A percentile compares a stretch with the other conserved stretches of the same genome.
Conservation (phyloP, 495 filamentous ascomycete genomes). For the Penicillium macrosclerotiorum region DNA sequence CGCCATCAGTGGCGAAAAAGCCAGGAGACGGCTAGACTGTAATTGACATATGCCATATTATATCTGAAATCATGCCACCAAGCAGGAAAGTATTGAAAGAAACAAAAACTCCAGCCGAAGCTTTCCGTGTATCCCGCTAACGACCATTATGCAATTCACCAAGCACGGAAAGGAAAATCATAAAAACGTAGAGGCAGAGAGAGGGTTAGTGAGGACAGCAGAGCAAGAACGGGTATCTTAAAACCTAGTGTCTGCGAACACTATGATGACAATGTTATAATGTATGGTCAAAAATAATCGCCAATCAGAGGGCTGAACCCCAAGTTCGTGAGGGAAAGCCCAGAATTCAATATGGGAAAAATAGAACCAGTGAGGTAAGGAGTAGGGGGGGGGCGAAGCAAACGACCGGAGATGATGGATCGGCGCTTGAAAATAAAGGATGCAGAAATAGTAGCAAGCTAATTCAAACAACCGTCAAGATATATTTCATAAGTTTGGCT, state of each 20-base stretch:
- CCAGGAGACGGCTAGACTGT: neutral
- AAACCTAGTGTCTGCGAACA: conserved; percentile 15
- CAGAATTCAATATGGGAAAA: too few relatives aligned
- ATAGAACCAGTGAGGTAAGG: too few relatives aligned
- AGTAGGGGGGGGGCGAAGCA: neutral
- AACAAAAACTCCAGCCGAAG: conserved; percentile 11
- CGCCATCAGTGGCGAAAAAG: neutral
- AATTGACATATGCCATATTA: conserved; percentile 2
- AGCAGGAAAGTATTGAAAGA: neutral
- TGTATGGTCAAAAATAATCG: conserved; percentile 14
- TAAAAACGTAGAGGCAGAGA: neutral
- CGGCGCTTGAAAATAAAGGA: too few relatives aligned
- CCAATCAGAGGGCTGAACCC: neutral
- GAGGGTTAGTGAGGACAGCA: neutral
- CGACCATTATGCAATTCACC: conserved; percentile 10
- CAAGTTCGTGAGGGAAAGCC: neutral
- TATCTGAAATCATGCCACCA: neutral
- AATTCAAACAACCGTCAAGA: neutral
- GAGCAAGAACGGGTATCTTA: neutral
- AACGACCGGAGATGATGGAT: too few relatives aligned
- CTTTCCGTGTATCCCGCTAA: conserved; percentile 17
- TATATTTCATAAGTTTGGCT: neutral
- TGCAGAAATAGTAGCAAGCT: neutral
- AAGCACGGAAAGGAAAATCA: neutral
- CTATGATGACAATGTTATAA: conserved; percentile 9